Percentiles rank a stretch among this genome's conserved stretches.
Conservation (phyloP, 805 yeast genomes). For the Myxozyma nipponensis region DNA sequence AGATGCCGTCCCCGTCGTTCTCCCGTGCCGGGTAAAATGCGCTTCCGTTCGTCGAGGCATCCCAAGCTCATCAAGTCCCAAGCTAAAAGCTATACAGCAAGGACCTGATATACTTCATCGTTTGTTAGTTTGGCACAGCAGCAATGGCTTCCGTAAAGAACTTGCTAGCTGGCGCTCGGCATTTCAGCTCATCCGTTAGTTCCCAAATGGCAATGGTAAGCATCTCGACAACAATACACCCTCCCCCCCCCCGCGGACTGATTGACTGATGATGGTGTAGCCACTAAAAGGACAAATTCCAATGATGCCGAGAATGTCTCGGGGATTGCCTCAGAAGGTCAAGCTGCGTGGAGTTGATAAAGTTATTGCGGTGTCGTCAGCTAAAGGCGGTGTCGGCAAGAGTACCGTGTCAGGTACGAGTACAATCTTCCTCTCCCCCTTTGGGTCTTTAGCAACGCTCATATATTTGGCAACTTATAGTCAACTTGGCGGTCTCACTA, state of each 20-base stretch:
- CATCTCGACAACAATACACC: neutral
- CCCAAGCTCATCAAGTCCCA: no score
- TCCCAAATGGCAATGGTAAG: neutral
- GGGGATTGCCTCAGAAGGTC: constrained; percentile 54
- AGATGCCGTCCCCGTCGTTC: no score
- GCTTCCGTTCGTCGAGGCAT: no score
- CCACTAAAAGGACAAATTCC: constrained; percentile 29
- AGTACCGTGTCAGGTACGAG: constrained; percentile 63
- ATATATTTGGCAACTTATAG: constrained; percentile 30
- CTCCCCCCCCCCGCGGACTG: neutral
- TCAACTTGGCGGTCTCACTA: constrained; percentile 64
- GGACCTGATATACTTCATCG: no score
- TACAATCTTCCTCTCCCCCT: no score
- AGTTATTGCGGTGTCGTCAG: constrained; percentile 65
- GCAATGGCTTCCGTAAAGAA: no score
- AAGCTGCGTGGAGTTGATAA: constrained; percentile 58
- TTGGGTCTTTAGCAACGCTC: no score
- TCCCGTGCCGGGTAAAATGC: no score
- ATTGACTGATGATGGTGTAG: neutral
- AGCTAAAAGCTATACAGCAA: no score
- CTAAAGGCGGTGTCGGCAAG: constrained; percentile 81
- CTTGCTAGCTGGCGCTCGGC: no score
- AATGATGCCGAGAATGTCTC: constrained; percentile 43
- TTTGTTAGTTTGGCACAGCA: no score
- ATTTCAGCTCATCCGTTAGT: neutral